Percentiles rank a stretch among this genome's conserved stretches.
Conservation (phyloP, 768 basidiomycete species). For the Dentipellis sp. region DNA sequence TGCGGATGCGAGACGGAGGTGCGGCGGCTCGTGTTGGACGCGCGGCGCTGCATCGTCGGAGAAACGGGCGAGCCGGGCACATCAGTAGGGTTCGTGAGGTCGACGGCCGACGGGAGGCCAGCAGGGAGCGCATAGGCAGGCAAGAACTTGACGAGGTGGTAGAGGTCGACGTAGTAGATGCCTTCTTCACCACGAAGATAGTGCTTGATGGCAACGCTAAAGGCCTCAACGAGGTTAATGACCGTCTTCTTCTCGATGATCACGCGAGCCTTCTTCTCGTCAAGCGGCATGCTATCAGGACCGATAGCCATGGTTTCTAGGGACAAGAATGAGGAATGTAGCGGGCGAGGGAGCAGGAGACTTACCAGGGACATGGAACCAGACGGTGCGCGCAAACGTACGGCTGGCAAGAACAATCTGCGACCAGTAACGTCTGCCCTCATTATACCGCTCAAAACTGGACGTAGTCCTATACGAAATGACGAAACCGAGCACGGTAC, state of each 20-base stretch:
- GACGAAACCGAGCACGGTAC: slow-evolving; percentile 70
- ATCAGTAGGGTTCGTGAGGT: slow-evolving; percentile 15
- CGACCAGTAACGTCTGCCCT: slow-evolving; percentile 61
- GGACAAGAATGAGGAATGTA: neutral
- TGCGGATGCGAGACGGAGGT: neutral
- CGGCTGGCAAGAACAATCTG: slow-evolving; percentile 50
- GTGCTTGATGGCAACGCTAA: slow-evolving; percentile 57
- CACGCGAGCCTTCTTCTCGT: slow-evolving; percentile 34
- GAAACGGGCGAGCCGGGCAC: neutral
- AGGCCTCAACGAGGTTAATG: slow-evolving; percentile 61
- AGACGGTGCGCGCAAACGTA: slow-evolving; percentile 50
- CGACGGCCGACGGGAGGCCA: slow-evolving; percentile 33
- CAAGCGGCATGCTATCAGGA: slow-evolving; percentile 12
- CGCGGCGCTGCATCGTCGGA: neutral
- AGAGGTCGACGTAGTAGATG: slow-evolving; percentile 39
- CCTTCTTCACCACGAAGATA: slow-evolving; percentile 28
- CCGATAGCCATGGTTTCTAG: slow-evolving; percentile 20
- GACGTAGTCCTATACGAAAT: slow-evolving; percentile 66
- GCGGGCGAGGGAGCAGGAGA: neutral
- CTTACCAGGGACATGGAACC: slow-evolving; percentile 60
- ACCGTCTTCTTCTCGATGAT: slow-evolving; percentile 62
- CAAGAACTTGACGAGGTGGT: slow-evolving; percentile 65
- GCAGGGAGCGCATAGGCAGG: slow-evolving; percentile 51
- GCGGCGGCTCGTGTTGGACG: neutral
- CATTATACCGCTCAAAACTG: slow-evolving; percentile 70